Percentiles rank a stretch among this genome's conserved stretches.
phyloP scores from a whole-genome alignment of 1,284 basidiomycete genomes.

The Fomes fomentarius region DNA sequence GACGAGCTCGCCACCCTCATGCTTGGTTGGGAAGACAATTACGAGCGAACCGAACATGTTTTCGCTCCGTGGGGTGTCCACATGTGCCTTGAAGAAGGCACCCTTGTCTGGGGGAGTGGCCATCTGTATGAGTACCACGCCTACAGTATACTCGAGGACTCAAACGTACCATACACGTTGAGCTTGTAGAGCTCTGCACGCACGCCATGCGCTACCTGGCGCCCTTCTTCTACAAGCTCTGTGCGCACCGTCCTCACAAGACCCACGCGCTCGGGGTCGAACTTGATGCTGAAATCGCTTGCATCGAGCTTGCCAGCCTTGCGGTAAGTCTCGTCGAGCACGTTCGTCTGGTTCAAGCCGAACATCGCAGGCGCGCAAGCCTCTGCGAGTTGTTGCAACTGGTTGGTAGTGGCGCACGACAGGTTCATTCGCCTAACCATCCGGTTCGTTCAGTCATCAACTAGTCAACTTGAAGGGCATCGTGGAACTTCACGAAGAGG shows the following conservation, averaged over 20 bases:
- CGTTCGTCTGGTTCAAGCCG: constrained; percentile 25
- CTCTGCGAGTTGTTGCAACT: constrained; percentile 16
- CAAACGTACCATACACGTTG: constrained; percentile 34
- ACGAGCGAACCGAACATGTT: constrained; percentile 46
- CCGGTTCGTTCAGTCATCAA: neutral
- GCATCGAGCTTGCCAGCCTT: constrained; percentile 31
- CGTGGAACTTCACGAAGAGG: neutral
- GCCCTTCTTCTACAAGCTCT: constrained; percentile 19
- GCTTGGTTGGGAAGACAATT: constrained; percentile 42
- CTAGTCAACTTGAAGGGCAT: neutral
- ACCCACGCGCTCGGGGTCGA: constrained; percentile 19
- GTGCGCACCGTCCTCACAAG: constrained; percentile 18
- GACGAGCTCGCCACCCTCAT: constrained; percentile 44
- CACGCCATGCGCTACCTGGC: constrained; percentile 11
- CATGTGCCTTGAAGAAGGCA: constrained; percentile 33
- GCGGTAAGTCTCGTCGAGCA: constrained; percentile 30
- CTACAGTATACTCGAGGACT: neutral
- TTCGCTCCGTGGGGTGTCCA: constrained; percentile 29
- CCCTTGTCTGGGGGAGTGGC: constrained; percentile 15
- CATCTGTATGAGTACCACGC: neutral
- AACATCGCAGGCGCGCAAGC: constrained; percentile 30
- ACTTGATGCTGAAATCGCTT: constrained; percentile 21
- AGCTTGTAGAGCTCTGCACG: constrained; percentile 32
- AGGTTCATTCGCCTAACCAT: constrained; percentile 17
- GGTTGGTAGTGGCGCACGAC: neutral